Base-by-base conservation (phyloP, 1,139 yeast genomes). In the Yamadazyma oceani region DNA sequence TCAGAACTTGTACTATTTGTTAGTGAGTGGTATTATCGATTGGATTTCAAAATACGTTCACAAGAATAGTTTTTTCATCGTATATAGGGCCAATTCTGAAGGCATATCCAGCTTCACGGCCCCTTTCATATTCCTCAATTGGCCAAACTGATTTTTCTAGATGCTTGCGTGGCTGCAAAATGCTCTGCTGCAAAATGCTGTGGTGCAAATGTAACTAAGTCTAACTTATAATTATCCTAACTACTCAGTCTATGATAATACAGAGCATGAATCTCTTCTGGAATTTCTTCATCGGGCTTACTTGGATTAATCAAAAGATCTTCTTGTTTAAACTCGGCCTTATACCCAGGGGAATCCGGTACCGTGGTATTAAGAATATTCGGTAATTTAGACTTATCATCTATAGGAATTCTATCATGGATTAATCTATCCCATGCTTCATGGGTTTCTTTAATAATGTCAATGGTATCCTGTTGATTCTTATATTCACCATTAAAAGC, bases 401-500 rank as follows among this genome's bases (percentile, higher is more conserved):
- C 35, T 9, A 25, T 57, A n/a, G 26, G 19, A 38, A 73, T 60
- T 54, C 80, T 66, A 24, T 79, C 79, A 30, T 56, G 50, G 43
- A 87, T 66, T 51, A 88, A 74, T 46, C 66, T 68, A 52, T 74
- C 69, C 96, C 96, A 87, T 40, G 90, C 83, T 42, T 73, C 76
- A 54, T 75, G 67, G 55, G 90, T 83, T 58, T 84, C 89, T 49
- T 74, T 65, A 46, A 88, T 75, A 41, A 85, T 75, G 43, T 78
- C 81, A 51, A 86, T 71, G 37, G 96, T 88, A 53, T 85, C 85
- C 49, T 74, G 67, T 61, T 75, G 84, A 72, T 77, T 75, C 64
- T 82, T 82, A 65, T 84, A 87, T 57, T 80, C 82, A 46, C 90
- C 96, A 42, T 83, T 73, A 73, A 85, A 85, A 11, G 96, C 96